A percentile compares a stretch with the other conserved stretches of the same genome.
Evolutionary conservation across 208 protist species (phyloP).

Genomic region (Crithidia expoeki): DNA sequence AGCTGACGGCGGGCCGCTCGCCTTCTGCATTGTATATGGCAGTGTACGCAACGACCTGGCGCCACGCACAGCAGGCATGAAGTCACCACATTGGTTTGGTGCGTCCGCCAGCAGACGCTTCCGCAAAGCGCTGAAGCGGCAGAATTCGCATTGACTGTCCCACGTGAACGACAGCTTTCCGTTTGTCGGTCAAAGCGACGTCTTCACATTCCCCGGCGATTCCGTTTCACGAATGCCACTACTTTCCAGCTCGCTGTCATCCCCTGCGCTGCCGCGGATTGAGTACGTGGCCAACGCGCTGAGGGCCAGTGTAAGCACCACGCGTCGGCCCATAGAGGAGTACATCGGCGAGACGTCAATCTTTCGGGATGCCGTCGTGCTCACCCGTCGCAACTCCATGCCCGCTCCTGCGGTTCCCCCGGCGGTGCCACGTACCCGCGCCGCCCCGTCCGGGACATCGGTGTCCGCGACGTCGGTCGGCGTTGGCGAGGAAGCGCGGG

Average conservation of each 20-base stretch:
- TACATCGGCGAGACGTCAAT: constrained; percentile 63
- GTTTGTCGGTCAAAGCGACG: neutral
- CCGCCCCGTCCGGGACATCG: neutral
- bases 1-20: neutral
- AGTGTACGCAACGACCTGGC: constrained; percentile 43
- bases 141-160: constrained; percentile 39
- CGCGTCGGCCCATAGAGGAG: constrained; percentile 48
- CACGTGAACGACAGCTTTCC: neutral
- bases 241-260: constrained; percentile 10
- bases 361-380: constrained; percentile 38
- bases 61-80: constrained; percentile 55
- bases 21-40: constrained; percentile 75
- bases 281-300: neutral
- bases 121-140: constrained; percentile 43
- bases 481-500: neutral
- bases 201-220: neutral
- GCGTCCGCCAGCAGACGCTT: constrained; percentile 49
- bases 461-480: neutral
- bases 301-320: neutral
- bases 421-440: constrained; percentile 3
- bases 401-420: neutral
- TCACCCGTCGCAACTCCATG: constrained; percentile 1
- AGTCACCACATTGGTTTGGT: constrained; percentile 57
- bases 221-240: neutral
- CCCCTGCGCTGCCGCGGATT: neutral